Evolutionary conservation across 2,329 filamentous ascomycete genomes (phyloP), one percentile per base, ranked within the genome.

Genomic region (Aureobasidium sp.): DNA sequence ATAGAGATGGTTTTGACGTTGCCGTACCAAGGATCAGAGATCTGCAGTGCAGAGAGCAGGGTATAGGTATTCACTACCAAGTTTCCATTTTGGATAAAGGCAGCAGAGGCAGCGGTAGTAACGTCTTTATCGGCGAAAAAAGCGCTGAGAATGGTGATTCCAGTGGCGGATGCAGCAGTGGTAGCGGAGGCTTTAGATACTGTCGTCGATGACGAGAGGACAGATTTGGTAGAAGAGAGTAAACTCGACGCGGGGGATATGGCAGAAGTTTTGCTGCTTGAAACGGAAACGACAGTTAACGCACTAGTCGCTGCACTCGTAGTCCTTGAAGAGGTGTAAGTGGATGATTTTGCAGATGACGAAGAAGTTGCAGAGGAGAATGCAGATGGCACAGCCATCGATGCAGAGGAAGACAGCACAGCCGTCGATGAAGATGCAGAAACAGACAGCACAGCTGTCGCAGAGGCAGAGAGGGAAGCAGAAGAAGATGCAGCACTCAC

Each of bases 41-140:
- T 34, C 2, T 44, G 49, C 16, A 61, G 41, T 36, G 34, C 50
- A 34, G 61, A 44, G 13, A 37, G 27, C 6, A 62, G 55, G n/a
- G 45, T 63, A 44, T 50, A 52, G 27, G 63, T 64, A 30, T 64
- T 54, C 29, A 64, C 29, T 15, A 59, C 55, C 34, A 64, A 21
- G 13, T 55, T 55, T 27, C 44, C 47, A 37, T 41, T 48, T 34
- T 45, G 45, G 13, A 57, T 3, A 37, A 64, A 64, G 16, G 36
- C 34, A 7, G 48, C 21, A 3, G 13, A 32, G 36, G 63, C 61
- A 29, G 53, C 49, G 30, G 61, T 30, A 9, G 63, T 63, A 29
- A 64, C 49, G 45, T 64, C 53, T 13, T 39, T 37, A 29, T 62
- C 61, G 25, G 63, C 60, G 7, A 60, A 62, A 36, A 37, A 64